Evolutionary conservation across 2,329 filamentous ascomycete species (phyloP), one percentile per base, ranked within the genome.

Genomic region (Cladophialophora bantiana): DNA sequence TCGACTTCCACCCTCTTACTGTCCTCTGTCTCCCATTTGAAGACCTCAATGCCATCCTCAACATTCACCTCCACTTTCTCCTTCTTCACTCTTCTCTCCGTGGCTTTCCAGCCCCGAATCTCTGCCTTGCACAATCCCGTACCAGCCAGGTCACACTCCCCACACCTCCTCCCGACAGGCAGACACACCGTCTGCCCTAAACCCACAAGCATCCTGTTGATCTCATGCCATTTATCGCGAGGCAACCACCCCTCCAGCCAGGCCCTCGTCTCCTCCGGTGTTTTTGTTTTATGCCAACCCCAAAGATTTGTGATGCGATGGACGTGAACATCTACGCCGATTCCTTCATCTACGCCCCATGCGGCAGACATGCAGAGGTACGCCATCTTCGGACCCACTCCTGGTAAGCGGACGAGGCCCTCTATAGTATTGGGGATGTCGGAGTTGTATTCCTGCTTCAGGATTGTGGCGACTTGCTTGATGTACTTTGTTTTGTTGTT

Each of bases 361-460:
- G 90, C 92, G 0, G 90, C 90, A 55, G 89, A 90, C 82, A 97
- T 87, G 76, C 91, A 94, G 26, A 97, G 85, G 77, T 95, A 94
- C 12, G 90, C 93, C 94, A 97, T 97, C 80, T 97, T 97, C 35
- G 94, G 94, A 0, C 94, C 94, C 0, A 97, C 94, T 4, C 94
- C 94, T 0, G 93, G 93, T 0, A 97, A 84, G 1, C 88, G 86
- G 59, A 89, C 89, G 20, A 97, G 84, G 0, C 90, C 93, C 69
- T 89, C 85, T 59, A 94, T 88, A 0, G 90, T 91, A 68, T 89
- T 84, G 1, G 94, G 94, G 63, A 97, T 95, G 74, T 97, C 94
- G 59, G 88, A 87, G 66, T 82, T 77, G 79, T 87, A 92, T 61
- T 87, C 78, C 74, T 94, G 90, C 54, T 88, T 85, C 32, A 96